Percentiles rank a stretch among this genome's conserved stretches.
Evolutionary conservation across 23 red algal species (phyloP).

Genomic region (Chondrus crispus): DNA sequence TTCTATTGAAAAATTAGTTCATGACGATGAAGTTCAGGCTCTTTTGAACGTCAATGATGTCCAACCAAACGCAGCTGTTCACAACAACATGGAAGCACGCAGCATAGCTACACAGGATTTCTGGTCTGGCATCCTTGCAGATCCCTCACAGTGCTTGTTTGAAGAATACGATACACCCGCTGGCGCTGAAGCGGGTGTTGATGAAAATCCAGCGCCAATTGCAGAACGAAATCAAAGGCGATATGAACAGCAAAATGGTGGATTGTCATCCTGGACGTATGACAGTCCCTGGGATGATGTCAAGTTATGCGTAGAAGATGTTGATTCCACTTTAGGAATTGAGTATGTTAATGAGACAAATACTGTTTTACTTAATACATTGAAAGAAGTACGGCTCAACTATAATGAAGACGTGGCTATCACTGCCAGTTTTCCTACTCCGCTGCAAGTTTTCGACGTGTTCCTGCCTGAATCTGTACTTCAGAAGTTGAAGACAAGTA

Average conservation of each 20-base stretch:
- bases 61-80: too few relatives aligned
- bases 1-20: too few relatives aligned
- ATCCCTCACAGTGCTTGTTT: not conserved
- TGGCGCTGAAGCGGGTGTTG: too few relatives aligned
- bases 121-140: slow-evolving; percentile 15
- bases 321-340: not conserved
- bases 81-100: not conserved
- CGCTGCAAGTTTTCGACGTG: not conserved
- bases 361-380: not conserved
- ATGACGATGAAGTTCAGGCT: too few relatives aligned
- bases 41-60: too few relatives aligned
- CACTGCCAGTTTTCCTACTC: not conserved
- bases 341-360: not conserved
- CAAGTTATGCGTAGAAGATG: not conserved
- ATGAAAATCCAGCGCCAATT: too few relatives aligned
- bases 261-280: slow-evolving; percentile 18
- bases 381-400: slow-evolving; percentile 18
- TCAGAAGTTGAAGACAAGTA: not conserved
- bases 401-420: not conserved
- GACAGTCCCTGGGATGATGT: slow-evolving; percentile 1
- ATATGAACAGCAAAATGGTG: not conserved
- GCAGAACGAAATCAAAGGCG: too few relatives aligned
- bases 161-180: too few relatives aligned
- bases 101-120: not conserved
- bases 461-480: slow-evolving; percentile 15